Conservation (phyloP, 208 protist genomes). For the Novymonas esmeraldas region DNA sequence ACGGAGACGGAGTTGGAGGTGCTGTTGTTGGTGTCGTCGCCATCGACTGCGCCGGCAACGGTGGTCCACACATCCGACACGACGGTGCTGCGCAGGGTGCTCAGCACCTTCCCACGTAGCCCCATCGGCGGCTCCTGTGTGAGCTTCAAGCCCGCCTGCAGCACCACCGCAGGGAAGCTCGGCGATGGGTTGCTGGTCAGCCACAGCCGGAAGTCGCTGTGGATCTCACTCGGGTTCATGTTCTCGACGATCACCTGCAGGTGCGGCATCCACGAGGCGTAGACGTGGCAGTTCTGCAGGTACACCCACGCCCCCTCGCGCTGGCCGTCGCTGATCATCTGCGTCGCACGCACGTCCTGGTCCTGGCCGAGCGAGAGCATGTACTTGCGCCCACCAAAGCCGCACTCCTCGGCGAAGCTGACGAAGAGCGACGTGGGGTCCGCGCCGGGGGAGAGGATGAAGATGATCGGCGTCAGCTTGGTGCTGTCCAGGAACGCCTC, state of each 20-base stretch:
- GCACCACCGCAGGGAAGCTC: constrained; percentile 92
- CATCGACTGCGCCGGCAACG: constrained; percentile 26
- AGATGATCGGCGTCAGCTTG: constrained; percentile 92
- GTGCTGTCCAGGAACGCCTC: constrained; percentile 91
- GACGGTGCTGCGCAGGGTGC: constrained; percentile 61
- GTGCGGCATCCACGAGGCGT: constrained; percentile 93
- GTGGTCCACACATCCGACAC: constrained; percentile 71
- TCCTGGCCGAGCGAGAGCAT: constrained; percentile 95
- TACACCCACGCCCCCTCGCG: constrained; percentile 93
- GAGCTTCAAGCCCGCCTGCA: constrained; percentile 95
- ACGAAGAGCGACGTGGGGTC: constrained; percentile 94
- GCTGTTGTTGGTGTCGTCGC: not conserved
- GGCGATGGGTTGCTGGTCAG: constrained; percentile 94
- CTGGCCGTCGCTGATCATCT: constrained; percentile 85
- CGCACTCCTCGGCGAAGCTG: constrained; percentile 88
- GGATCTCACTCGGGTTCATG: constrained; percentile 64
- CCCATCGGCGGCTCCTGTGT: constrained; percentile 96
- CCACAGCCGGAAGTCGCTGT: constrained; percentile 95
- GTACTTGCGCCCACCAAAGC: constrained; percentile 83
- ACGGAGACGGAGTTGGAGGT: not conserved
- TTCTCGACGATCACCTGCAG: constrained; percentile 91
- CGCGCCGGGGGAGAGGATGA: constrained; percentile 93
- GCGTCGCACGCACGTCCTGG: constrained; percentile 88
- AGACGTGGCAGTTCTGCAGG: constrained; percentile 96
- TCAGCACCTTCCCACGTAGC: constrained; percentile 91